Evolutionary conservation across 2,329 filamentous ascomycete species (phyloP).

Genomic region (Penicillium thymicola): DNA sequence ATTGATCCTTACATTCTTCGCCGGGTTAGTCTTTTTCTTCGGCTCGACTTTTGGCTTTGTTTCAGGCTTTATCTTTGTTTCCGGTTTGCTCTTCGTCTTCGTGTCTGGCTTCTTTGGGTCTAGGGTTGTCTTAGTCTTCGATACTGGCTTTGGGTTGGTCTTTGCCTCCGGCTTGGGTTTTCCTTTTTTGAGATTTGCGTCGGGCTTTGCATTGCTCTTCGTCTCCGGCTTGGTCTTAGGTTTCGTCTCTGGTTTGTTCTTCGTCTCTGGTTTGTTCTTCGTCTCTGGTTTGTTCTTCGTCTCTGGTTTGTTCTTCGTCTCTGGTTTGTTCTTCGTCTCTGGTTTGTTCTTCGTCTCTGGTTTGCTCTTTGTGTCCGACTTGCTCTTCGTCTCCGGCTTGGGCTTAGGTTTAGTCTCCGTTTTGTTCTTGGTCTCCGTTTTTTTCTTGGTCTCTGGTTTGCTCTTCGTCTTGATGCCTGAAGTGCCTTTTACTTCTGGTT

Average conservation of each 20-base stretch:
- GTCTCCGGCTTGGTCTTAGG: not conserved
- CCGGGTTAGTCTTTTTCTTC: not conserved
- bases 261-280: not conserved
- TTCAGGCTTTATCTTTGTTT: not conserved
- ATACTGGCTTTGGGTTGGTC: not conserved
- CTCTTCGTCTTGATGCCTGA: too few species aligned
- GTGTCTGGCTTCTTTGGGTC: not conserved
- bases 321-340: not conserved
- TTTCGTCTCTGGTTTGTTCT: not conserved
- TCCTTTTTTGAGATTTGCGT: not conserved
- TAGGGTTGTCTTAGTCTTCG: not conserved
- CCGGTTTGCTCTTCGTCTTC: not conserved
- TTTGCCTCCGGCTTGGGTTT: not conserved
- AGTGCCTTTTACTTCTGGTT: not conserved
- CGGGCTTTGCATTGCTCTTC: not conserved
- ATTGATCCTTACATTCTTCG: not conserved
- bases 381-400: not conserved
- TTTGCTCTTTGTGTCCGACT: not conserved
- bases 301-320: not conserved
- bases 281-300: not conserved
- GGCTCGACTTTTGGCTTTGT: not conserved
- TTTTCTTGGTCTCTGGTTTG: not conserved
- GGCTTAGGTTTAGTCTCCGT: not conserved
- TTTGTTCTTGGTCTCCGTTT: not conserved
- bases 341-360: not conserved